Percentiles rank a stretch among this genome's conserved stretches.
Conservation (phyloP, 1,139 yeast species). For the Pichia sp. region DNA sequence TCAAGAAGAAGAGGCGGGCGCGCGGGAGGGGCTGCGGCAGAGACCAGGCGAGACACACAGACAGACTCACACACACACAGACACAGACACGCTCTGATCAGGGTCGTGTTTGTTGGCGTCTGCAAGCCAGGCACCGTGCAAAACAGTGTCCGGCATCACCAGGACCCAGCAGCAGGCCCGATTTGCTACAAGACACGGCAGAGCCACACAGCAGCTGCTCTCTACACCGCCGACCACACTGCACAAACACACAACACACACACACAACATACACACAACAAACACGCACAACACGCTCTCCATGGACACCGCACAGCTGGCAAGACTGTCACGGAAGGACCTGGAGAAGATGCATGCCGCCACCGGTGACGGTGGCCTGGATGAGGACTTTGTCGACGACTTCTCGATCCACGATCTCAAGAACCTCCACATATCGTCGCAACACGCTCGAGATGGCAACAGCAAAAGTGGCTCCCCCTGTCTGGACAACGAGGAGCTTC, state of each 20-base stretch:
- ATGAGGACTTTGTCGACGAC: conserved; percentile 17
- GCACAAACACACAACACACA: background rate
- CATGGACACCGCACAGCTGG: conserved; percentile 3
- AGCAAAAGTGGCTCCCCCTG: conserved; percentile 2
- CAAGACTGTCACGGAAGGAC: conserved; percentile 9
- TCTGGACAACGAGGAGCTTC: conserved; percentile 9
- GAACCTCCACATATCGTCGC: conserved; percentile 14
- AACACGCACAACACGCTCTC: background rate
- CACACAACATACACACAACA: background rate
- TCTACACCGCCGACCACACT: too few species aligned
- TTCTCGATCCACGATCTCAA: conserved; percentile 15
- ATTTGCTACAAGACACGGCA: background rate
- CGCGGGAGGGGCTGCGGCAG: too few species aligned
- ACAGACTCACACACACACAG: too few species aligned
- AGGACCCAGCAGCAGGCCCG: too few species aligned
- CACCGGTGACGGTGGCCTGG: conserved; percentile 8
- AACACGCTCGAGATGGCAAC: conserved; percentile 1
- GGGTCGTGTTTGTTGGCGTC: too few species aligned
- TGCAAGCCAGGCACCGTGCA: too few species aligned
- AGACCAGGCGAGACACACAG: too few species aligned
- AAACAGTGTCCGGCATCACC: too few species aligned
- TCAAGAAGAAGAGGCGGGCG: too few species aligned
- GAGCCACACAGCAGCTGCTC: background rate
- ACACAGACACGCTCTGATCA: too few species aligned
- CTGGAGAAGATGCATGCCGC: conserved; percentile 1